Percentiles rank a stretch among this genome's conserved stretches.
phyloP scores from a whole-genome alignment of 1,139 yeast species.

The Pichia inconspicua region DNA sequence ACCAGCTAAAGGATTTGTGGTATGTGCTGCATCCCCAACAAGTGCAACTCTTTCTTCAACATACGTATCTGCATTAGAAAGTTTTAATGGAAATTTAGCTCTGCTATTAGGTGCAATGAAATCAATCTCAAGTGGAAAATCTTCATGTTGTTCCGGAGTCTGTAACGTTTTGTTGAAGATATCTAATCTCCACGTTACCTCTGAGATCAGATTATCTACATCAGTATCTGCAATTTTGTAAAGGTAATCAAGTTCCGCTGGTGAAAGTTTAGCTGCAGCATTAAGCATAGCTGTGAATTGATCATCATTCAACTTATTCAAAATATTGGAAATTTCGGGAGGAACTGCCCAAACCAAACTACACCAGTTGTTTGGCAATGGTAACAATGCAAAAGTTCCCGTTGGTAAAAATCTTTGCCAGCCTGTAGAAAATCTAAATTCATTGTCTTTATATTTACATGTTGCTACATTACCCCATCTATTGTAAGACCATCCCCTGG shows the following conservation, averaged over 20 bases:
- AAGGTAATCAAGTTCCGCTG: conserved; percentile 70
- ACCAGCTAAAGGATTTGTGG: conserved; percentile 96
- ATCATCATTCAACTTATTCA: conserved; percentile 50
- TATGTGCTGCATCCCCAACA: conserved; percentile 97
- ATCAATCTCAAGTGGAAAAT: conserved; percentile 59
- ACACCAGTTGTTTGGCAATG: conserved; percentile 78
- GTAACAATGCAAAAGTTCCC: conserved; percentile 90
- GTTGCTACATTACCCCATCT: conserved; percentile 91
- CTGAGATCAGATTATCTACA: conserved; percentile 49
- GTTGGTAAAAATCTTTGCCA: conserved; percentile 90
- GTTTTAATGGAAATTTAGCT: conserved; percentile 81
- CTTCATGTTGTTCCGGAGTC: conserved; percentile 41
- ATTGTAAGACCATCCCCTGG: conserved; percentile 89
- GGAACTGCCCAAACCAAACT: conserved; percentile 91
- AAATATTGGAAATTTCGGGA: conserved; percentile 60
- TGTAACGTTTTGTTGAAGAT: conserved; percentile 34
- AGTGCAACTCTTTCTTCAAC: conserved; percentile 78
- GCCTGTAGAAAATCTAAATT: conserved; percentile 58
- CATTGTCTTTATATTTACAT: conserved; percentile 63
- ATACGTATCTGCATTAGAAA: conserved; percentile 88
- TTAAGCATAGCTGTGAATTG: conserved; percentile 67
- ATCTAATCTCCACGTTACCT: conserved; percentile 65
- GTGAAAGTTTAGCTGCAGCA: conserved; percentile 76
- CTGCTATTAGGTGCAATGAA: conserved; percentile 56
- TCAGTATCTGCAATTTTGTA: conserved; percentile 46